Percentiles rank a stretch among this genome's conserved stretches.
phyloP scores from a whole-genome alignment of 306 rosid species.

The Castanea crenata region DNA sequence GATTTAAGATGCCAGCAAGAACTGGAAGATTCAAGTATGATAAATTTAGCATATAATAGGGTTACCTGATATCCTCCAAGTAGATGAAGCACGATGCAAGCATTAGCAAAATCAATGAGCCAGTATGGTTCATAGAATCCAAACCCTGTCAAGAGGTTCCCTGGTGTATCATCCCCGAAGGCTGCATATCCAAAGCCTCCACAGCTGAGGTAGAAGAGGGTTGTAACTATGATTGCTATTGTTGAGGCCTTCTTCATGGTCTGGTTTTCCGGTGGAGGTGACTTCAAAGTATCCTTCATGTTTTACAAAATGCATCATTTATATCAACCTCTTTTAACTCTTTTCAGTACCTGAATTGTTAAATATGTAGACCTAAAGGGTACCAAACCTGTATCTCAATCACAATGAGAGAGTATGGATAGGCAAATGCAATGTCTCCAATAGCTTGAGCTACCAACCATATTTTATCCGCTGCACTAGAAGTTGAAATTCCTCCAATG shows the following conservation, averaged over 20 bases:
- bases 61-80: conserved; percentile 83
- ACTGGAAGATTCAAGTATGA: conserved; percentile 1
- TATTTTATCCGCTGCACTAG: conserved; percentile 41
- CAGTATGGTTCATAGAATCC: conserved; percentile 42
- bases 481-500: conserved; percentile 43
- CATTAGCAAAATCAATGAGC: conserved; percentile 74
- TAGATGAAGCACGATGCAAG: conserved; percentile 70
- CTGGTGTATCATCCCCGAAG: conserved; percentile 66
- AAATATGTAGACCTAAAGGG: neutral
- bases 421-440: conserved; percentile 89
- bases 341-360: too few relatives aligned
- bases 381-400: conserved; percentile 75
- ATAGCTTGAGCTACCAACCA: conserved; percentile 77
- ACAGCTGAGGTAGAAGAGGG: conserved; percentile 65
- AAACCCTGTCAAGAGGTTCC: conserved; percentile 72
- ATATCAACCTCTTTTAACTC: conserved; percentile 6
- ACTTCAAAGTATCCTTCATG: conserved; percentile 82
- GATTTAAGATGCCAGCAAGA: neutral
- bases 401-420: conserved; percentile 81
- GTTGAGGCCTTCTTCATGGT: conserved; percentile 63
- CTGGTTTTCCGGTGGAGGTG: conserved; percentile 72
- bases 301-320: conserved; percentile 9
- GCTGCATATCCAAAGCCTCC: conserved; percentile 82
- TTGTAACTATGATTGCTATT: conserved; percentile 44
- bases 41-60: neutral